Evolutionary conservation across 805 yeast genomes (phyloP), one percentile per base, ranked within the genome.

Genomic region (Candida palmyrensis): DNA sequence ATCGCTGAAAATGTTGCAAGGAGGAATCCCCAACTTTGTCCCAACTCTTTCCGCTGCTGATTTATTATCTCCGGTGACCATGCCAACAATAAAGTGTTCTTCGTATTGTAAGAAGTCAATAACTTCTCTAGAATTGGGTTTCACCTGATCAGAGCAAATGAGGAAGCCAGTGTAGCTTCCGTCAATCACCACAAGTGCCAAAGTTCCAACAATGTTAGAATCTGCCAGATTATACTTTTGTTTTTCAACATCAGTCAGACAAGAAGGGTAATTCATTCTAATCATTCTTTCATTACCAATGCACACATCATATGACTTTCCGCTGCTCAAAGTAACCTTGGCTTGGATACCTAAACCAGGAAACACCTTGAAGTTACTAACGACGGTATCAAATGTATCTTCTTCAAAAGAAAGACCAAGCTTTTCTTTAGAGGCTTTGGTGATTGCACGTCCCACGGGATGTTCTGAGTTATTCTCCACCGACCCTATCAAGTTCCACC

Each of bases 31-130:
- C 21, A 87, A 72, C 32, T 73, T 70, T 7, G 51, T 45, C 0
- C 92, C 96, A 27, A 87, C 75, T 34, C 67, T 65, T 24, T 56
- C 51, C 0, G 96, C 92, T 2, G 83, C 76, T 16, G 59, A 60
- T 5, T 51, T 53, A 36, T 78, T 75, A 55, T 92, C 99, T 25
- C 99, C 99, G 2, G 96, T 87, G 2, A 92, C 84, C 76, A 92
- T 77, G 6, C 87, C 95, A 8, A 88, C 79, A 7, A 69, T 63
- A 43, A 76, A 73, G 0, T 82, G 80, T 28, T 64, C 59, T 1
- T 51, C 44, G 31, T 58, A 58, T 32, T 50, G 55, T 30, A 92
- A 62, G 40, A 74, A 70, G 17, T 66, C 57, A 11, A 92, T 62
- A 0, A 86, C 80, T 2, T 66, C 69, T 19, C 55, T 58, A 0